Percentiles rank a stretch among this genome's conserved stretches.
phyloP scores from a whole-genome alignment of 192 early-diverging fungal species.

The Backusella australiensis region DNA sequence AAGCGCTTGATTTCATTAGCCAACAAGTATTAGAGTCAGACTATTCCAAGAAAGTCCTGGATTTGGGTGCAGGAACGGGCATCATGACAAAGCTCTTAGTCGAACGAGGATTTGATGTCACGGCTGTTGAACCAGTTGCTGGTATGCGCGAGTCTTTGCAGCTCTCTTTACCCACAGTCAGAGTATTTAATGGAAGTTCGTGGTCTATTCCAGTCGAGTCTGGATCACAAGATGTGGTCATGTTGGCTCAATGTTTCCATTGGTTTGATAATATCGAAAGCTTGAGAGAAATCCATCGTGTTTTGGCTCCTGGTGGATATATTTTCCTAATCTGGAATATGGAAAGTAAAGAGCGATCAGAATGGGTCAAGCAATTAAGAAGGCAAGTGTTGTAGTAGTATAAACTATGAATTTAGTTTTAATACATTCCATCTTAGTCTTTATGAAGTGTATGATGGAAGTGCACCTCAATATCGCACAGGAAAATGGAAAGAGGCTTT shows the following conservation, averaged over 20 bases:
- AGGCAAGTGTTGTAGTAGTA: neutral
- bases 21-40: neutral
- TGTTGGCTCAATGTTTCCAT: conserved; percentile 49
- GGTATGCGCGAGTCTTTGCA: conserved; percentile 25
- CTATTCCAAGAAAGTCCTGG: conserved; percentile 11
- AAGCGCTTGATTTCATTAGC: neutral
- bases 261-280: conserved; percentile 47
- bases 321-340: conserved; percentile 46
- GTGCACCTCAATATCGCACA: conserved; percentile 46
- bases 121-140: conserved; percentile 29
- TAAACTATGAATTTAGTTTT: neutral
- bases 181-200: conserved; percentile 22
- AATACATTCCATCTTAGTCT: neutral
- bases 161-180: conserved; percentile 1
- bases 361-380: conserved; percentile 33
- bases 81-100: conserved; percentile 26
- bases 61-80: conserved; percentile 33
- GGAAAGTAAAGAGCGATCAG: conserved; percentile 30
- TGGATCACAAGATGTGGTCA: conserved; percentile 37
- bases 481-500: conserved; percentile 40
- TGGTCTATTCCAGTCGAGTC: conserved; percentile 30
- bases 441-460: conserved; percentile 44
- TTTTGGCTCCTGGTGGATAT: conserved; percentile 40
- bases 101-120: conserved; percentile 11
- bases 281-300: conserved; percentile 41